A percentile compares a stretch with the other conserved stretches of the same genome.
Conservation (phyloP, 192 early-diverging fungal species). For the Pecoramyces ruminantium region DNA sequence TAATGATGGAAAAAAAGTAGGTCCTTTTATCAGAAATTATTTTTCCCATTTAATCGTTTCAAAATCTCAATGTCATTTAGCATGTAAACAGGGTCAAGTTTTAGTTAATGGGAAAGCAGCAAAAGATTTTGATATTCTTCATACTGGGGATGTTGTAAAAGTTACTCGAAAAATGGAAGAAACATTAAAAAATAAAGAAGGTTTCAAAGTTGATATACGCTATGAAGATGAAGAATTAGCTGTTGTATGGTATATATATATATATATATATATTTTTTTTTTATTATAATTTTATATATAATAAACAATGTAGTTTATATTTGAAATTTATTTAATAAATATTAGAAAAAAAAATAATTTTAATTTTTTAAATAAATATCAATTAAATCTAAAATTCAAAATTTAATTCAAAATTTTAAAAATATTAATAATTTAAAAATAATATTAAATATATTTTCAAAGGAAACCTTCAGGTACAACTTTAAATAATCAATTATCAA, state of each 20-base stretch:
- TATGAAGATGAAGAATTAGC: slow-evolving; percentile 32
- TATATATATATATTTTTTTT: slow-evolving; percentile 10
- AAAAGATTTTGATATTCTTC: slow-evolving; percentile 24
- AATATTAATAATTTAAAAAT: slow-evolving; percentile 12
- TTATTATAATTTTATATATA: no score
- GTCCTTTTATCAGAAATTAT: neutral
- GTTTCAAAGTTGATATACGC: slow-evolving; percentile 19
- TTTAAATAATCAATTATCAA: neutral
- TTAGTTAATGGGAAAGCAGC: slow-evolving; percentile 27
- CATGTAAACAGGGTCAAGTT: slow-evolving; percentile 6
- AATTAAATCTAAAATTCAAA: no score
- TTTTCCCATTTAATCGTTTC: neutral
- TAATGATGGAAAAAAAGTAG: neutral
- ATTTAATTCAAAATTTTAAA: no score
- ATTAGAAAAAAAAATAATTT: no score
- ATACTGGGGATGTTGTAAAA: slow-evolving; percentile 22
- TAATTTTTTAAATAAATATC: no score
- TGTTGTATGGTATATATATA: slow-evolving; percentile 24
- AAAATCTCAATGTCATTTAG: neutral
- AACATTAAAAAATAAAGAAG: slow-evolving; percentile 1
- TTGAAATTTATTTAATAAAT: no score
- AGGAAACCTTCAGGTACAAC: neutral
- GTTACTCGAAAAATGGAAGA: slow-evolving; percentile 3
- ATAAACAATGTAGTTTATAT: no score
- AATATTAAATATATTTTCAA: neutral